phyloP scores from a whole-genome alignment of 2,329 filamentous ascomycete genomes.

The Metarhizium robertsii region DNA sequence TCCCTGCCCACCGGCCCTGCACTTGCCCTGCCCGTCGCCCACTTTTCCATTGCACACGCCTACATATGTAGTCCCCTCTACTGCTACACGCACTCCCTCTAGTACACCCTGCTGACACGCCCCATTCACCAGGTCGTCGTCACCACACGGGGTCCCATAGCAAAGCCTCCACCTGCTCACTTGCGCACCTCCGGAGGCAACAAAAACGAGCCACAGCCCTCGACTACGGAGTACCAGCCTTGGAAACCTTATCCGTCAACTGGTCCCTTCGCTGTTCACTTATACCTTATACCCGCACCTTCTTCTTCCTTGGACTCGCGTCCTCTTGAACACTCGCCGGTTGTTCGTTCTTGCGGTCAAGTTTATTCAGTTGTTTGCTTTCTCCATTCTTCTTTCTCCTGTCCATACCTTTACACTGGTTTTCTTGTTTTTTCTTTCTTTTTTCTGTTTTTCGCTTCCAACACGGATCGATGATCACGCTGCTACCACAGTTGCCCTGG shows the following conservation, averaged over 20 bases:
- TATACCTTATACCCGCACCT: background rate
- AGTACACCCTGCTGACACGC: background rate
- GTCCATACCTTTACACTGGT: background rate
- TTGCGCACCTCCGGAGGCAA: background rate
- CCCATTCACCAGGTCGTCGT: background rate
- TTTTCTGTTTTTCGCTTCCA: background rate
- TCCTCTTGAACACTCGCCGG: background rate
- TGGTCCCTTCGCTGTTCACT: background rate
- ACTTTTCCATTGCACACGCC: background rate
- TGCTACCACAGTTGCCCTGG: constrained; percentile 2
- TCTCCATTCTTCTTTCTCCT: background rate
- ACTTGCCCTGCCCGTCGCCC: background rate
- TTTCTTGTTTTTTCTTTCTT: background rate
- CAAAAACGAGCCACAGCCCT: background rate
- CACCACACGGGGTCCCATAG: background rate
- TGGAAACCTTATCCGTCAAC: background rate
- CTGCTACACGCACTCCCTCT: background rate
- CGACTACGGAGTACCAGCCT: background rate
- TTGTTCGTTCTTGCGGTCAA: background rate
- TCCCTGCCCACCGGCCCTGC: background rate
- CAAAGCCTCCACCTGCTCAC: background rate
- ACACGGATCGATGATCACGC: background rate
- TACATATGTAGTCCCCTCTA: background rate
- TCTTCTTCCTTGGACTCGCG: background rate
- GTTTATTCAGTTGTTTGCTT: background rate